Evolutionary conservation across 805 yeast genomes (phyloP).

Genomic region (Lipomyces chichibuensis): DNA sequence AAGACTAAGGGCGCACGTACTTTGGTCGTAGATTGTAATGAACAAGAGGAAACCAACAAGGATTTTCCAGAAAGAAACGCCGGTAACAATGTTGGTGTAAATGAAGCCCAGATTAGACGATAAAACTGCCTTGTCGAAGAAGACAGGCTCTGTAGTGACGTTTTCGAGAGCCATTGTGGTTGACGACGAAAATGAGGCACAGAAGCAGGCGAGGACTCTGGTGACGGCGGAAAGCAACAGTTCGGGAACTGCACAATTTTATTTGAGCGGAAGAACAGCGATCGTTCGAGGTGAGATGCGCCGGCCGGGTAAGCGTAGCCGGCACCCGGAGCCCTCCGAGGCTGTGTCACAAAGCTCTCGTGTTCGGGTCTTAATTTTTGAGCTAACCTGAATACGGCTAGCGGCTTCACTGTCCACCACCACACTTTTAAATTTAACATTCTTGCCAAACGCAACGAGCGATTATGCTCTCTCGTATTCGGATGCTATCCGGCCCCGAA

Average conservation of each 20-base stretch:
- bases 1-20: constrained; percentile 15
- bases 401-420: neutral
- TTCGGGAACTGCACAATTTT: neutral
- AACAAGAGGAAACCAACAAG: constrained; percentile 18
- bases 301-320: neutral
- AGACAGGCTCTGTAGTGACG: neutral
- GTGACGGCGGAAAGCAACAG: neutral
- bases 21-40: constrained; percentile 27
- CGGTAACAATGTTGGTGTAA: constrained; percentile 3
- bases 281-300: neutral
- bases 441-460: neutral
- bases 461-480: neutral
- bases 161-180: constrained; percentile 4
- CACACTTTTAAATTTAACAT: too few relatives aligned
- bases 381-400: neutral
- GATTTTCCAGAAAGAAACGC: constrained; percentile 18
- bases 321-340: neutral
- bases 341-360: neutral
- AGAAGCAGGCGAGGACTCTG: neutral
- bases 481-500: neutral
- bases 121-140: neutral
- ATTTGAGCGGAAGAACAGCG: neutral
- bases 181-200: neutral
- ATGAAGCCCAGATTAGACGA: neutral
- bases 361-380: neutral